Conservation (phyloP, 768 basidiomycete genomes). For the Russula sp. region DNA sequence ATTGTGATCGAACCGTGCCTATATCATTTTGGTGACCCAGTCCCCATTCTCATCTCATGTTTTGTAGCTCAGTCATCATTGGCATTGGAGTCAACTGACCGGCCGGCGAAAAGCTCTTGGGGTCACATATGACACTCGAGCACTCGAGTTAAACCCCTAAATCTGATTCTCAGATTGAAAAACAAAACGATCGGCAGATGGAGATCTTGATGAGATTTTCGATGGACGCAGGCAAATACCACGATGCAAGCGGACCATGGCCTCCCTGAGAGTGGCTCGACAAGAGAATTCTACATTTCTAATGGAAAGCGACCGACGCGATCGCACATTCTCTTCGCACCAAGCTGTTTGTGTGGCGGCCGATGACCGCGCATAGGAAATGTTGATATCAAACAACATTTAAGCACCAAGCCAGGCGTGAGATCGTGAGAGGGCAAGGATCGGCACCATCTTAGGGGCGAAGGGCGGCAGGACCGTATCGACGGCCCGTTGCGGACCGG, state of each 20-base stretch:
- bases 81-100: slow-evolving; percentile 5
- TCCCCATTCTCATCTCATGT: background rate
- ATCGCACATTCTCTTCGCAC: background rate
- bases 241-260: background rate
- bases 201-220: slow-evolving; percentile 5
- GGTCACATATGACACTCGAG: background rate
- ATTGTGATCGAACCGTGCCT: background rate
- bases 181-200: slow-evolving; percentile 3
- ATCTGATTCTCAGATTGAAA: slow-evolving; percentile 5
- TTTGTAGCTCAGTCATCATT: background rate
- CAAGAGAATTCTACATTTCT: background rate
- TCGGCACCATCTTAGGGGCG: slow-evolving; percentile 8
- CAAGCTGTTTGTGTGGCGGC: too few species aligned
- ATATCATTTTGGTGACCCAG: background rate
- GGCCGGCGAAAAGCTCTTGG: background rate
- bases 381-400: background rate
- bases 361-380: background rate
- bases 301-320: background rate
- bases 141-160: slow-evolving; percentile 1
- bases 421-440: background rate
- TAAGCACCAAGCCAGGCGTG: too few species aligned
- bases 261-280: background rate
- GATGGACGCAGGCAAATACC: background rate
- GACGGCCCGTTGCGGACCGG: slow-evolving; percentile 13
- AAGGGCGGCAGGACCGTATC: background rate